Conservation (phyloP, 1,284 basidiomycete genomes). For the Anthracocystis panici-leucophaei region DNA sequence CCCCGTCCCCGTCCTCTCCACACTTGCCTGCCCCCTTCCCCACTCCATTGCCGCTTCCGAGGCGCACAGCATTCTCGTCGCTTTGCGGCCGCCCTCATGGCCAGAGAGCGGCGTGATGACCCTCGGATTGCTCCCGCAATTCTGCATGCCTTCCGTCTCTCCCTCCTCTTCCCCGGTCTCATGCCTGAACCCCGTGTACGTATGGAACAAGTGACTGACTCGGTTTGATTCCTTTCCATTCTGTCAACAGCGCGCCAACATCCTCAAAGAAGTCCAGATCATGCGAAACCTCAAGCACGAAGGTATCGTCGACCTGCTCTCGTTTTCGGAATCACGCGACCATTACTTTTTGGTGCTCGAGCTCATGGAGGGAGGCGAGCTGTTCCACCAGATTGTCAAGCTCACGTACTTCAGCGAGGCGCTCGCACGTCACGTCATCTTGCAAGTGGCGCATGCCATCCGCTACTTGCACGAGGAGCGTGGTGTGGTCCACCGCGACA, state of each 20-base stretch:
- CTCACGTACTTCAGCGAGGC: slow-evolving; percentile 95
- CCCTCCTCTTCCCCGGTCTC: neutral
- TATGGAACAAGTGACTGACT: slow-evolving; percentile 19
- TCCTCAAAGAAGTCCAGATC: slow-evolving; percentile 99
- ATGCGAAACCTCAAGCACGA: slow-evolving; percentile 95
- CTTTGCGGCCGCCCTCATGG: slow-evolving; percentile 50
- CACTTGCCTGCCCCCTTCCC: neutral
- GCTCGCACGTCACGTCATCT: slow-evolving; percentile 83
- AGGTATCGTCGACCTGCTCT: slow-evolving; percentile 78
- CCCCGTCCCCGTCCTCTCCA: neutral
- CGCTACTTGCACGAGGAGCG: slow-evolving; percentile 96
- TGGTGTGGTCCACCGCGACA: slow-evolving; percentile 97
- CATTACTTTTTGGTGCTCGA: slow-evolving; percentile 96
- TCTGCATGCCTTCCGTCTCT: slow-evolving; percentile 2
- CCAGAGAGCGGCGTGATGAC: slow-evolving; percentile 41
- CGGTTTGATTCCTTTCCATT: slow-evolving; percentile 41
- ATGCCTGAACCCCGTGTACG: neutral
- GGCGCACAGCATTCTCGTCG: slow-evolving; percentile 30
- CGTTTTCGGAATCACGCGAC: slow-evolving; percentile 81
- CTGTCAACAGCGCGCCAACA: slow-evolving; percentile 85
- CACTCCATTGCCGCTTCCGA: slow-evolving; percentile 1
- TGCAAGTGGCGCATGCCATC: slow-evolving; percentile 96
- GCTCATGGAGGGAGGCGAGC: slow-evolving; percentile 84
- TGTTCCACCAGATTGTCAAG: slow-evolving; percentile 99
- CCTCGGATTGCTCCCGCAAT: slow-evolving; percentile 11